Evolutionary conservation across 768 basidiomycete species (phyloP).

Genomic region (Chiua virens): DNA sequence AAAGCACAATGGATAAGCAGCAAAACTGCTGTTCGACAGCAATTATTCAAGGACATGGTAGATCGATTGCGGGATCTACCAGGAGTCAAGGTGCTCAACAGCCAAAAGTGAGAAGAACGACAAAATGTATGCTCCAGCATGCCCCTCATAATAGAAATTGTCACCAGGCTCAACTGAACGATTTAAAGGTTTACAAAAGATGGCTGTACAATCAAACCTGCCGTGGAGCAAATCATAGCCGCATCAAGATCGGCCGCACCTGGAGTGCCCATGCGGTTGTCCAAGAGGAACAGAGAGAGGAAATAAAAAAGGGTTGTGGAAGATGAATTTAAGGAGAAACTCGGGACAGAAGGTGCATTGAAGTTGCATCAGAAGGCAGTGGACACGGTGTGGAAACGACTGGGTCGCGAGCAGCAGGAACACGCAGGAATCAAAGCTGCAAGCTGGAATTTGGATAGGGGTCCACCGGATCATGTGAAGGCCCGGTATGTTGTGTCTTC

Average conservation of each 20-base stretch:
- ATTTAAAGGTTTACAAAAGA: background rate
- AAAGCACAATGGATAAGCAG: too few relatives aligned
- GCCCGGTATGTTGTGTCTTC: too few relatives aligned
- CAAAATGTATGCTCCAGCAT: background rate
- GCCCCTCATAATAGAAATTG: background rate
- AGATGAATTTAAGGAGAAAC: too few relatives aligned
- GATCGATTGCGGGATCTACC: too few relatives aligned
- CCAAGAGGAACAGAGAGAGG: background rate
- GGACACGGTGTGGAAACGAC: background rate
- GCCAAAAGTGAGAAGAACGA: too few relatives aligned
- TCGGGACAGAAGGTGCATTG: background rate
- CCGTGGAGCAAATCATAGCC: background rate
- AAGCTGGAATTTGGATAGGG: too few relatives aligned
- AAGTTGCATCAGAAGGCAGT: background rate
- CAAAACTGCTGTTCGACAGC: too few relatives aligned
- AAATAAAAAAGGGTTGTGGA: background rate
- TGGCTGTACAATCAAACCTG: background rate
- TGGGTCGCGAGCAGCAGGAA: too few relatives aligned
- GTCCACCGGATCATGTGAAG: too few relatives aligned
- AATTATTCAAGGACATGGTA: too few relatives aligned
- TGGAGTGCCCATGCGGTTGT: background rate
- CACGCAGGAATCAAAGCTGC: too few relatives aligned
- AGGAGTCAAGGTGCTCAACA: too few relatives aligned
- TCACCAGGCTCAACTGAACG: background rate
- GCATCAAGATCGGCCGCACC: background rate